Conservation (phyloP, 345 rosid genomes). For the Trapa bicornis region DNA sequence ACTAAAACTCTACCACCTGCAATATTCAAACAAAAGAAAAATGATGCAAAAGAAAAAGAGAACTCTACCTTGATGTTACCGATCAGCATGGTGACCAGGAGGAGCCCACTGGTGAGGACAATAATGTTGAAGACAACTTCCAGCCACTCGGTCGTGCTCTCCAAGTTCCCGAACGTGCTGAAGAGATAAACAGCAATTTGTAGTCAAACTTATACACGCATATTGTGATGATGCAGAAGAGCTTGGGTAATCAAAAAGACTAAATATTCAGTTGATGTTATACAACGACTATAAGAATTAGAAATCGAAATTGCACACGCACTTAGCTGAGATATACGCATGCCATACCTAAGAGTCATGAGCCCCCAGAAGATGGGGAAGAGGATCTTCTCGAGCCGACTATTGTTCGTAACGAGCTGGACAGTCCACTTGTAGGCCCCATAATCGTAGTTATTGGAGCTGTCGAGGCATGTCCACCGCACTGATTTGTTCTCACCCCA, state of each 20-base stretch:
- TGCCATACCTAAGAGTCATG: conserved; percentile 77
- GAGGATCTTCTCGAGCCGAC: conserved; percentile 75
- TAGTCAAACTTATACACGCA: background rate
- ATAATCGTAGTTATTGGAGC: conserved; percentile 45
- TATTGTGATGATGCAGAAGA: background rate
- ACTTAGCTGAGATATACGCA: too few relatives aligned
- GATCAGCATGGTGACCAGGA: conserved; percentile 87
- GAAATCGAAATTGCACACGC: too few relatives aligned
- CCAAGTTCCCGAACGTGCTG: conserved; percentile 91
- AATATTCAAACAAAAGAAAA: too few relatives aligned
- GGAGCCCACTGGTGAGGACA: conserved; percentile 83
- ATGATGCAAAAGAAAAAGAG: background rate
- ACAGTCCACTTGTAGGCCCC: conserved; percentile 92
- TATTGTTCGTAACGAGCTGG: conserved; percentile 67
- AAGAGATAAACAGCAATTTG: background rate
- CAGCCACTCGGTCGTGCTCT: conserved; percentile 91
- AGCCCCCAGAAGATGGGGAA: conserved; percentile 95
- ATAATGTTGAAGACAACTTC: conserved; percentile 95
- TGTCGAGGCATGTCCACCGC: conserved; percentile 45
- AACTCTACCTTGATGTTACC: conserved; percentile 80
- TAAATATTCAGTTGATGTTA: too few relatives aligned
- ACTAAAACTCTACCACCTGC: too few relatives aligned
- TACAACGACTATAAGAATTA: too few relatives aligned
- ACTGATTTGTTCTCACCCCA: conserved; percentile 58
- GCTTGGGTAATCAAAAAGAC: too few relatives aligned